phyloP scores from a whole-genome alignment of 2,329 filamentous ascomycete species.

The Thielaviopsis populi region DNA sequence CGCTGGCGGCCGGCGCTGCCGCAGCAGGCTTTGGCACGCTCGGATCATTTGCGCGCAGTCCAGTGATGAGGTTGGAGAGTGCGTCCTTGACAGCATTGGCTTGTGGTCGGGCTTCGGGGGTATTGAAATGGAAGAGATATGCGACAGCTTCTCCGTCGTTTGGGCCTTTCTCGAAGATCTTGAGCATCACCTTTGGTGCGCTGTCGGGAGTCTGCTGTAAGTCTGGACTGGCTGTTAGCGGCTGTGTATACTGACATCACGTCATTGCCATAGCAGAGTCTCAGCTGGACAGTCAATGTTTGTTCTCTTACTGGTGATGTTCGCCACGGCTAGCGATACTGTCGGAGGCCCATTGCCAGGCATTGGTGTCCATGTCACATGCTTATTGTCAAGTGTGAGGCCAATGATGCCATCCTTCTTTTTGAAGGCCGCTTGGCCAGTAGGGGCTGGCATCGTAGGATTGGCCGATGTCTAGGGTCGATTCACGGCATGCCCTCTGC shows the following conservation, averaged over 20 bases:
- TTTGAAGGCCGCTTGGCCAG: constrained; percentile 67
- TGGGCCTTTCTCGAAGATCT: constrained; percentile 63
- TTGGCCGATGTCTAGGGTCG: background rate
- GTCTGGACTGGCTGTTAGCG: constrained; percentile 36
- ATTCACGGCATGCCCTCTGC: constrained; percentile 2
- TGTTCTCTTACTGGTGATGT: constrained; percentile 59
- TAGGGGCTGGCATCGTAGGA: constrained; percentile 40
- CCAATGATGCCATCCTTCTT: constrained; percentile 84
- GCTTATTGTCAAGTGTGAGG: constrained; percentile 56
- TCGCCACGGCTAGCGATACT: constrained; percentile 54
- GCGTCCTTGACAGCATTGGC: constrained; percentile 74
- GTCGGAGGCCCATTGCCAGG: constrained; percentile 45
- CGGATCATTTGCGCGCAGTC: constrained; percentile 43
- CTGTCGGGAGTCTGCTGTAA: constrained; percentile 86
- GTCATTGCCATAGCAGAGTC: constrained; percentile 1
- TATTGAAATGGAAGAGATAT: constrained; percentile 84
- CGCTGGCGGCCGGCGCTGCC: constrained; percentile 19
- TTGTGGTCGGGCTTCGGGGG: constrained; percentile 61
- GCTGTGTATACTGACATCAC: background rate
- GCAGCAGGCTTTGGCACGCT: constrained; percentile 34
- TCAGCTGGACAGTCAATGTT: constrained; percentile 10
- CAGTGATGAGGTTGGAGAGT: constrained; percentile 62
- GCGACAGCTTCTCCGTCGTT: constrained; percentile 45
- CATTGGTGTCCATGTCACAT: constrained; percentile 67
- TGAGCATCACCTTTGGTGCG: constrained; percentile 84